phyloP scores from a whole-genome alignment of 148 eudicot genomes.

The Vaccinium darrowii region DNA sequence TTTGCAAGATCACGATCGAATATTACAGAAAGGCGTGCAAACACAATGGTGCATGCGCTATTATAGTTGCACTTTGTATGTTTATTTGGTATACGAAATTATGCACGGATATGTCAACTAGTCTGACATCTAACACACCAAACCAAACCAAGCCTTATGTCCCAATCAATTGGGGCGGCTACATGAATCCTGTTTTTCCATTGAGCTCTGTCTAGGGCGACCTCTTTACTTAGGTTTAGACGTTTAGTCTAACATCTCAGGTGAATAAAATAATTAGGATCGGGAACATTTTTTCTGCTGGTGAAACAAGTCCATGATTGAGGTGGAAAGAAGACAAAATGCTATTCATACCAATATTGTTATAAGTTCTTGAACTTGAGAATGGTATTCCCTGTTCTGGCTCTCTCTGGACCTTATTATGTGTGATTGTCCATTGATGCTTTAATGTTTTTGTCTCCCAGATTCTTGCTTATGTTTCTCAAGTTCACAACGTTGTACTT shows the following conservation, averaged over 20 bases:
- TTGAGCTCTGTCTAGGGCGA: too few species aligned
- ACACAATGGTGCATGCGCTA: background rate
- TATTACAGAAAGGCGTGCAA: background rate
- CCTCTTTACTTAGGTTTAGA: too few species aligned
- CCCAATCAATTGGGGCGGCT: too few species aligned
- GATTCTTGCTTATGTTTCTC: conserved; percentile 96
- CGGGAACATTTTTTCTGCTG: background rate
- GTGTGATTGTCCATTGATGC: background rate
- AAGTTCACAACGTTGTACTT: conserved; percentile 86
- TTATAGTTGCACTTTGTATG: background rate
- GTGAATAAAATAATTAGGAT: background rate
- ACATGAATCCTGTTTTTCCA: too few species aligned
- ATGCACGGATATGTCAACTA: background rate
- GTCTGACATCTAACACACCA: background rate
- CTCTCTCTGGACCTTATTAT: conserved; percentile 1
- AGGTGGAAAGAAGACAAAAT: background rate
- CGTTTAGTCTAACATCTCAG: background rate
- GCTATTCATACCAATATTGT: background rate
- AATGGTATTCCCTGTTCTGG: background rate
- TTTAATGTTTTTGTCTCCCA: conserved; percentile 28
- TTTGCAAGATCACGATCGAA: background rate
- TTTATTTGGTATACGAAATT: background rate
- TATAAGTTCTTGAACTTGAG: background rate
- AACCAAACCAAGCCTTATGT: too few species aligned
- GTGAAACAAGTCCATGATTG: background rate